Base-by-base conservation (phyloP, 495 filamentous ascomycete species). In the Daldinia caldariorum region DNA sequence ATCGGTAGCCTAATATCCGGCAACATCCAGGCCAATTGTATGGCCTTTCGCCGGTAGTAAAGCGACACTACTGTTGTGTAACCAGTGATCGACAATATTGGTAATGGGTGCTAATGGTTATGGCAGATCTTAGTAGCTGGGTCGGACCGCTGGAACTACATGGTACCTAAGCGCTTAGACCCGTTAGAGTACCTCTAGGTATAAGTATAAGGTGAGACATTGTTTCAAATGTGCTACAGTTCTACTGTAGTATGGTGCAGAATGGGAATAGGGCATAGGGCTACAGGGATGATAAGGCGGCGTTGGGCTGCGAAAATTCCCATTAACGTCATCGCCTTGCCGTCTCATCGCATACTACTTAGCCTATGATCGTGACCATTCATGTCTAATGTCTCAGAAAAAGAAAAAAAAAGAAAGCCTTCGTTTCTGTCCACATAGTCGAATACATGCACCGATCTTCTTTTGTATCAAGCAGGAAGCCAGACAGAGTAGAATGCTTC, bases 61-160 rank as follows among this genome's bases (percentile, higher is more conserved):
- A 26, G 12, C 49, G 6, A 53, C 26, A 22, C 49, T 53, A 32
- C 49, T 53, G 49, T 13, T 32, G 22, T 32, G 49, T 14, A 16
- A 32, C 49, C 12, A 53, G 22, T 12, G 26, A 12, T 32, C 6
- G 26, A 3, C 32, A 35, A 53, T 16, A 47, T 47, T 9, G 8
- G 43, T 18, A 16, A 4, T n/a, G 16, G 2, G 7, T 8, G n/a
- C 41, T 20, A 47, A 20, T 16, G 43, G 16, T 47, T 47, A 47
- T 18, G 3, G 18, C 43, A 22, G 20, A 35, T 35, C 20, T 5
- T 20, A 47, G 16, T 47, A 22, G 16, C 26, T 53, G 6, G 13
- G 31, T 12, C 49, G 49, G 49, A 26, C 49, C 49, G 49, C 32
- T 53, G 6, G 49, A 29, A 16, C 49, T 32, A n/a, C n/a, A n/a